phyloP scores from a whole-genome alignment of 1,284 basidiomycete genomes.

The Wolfiporia cocos region DNA sequence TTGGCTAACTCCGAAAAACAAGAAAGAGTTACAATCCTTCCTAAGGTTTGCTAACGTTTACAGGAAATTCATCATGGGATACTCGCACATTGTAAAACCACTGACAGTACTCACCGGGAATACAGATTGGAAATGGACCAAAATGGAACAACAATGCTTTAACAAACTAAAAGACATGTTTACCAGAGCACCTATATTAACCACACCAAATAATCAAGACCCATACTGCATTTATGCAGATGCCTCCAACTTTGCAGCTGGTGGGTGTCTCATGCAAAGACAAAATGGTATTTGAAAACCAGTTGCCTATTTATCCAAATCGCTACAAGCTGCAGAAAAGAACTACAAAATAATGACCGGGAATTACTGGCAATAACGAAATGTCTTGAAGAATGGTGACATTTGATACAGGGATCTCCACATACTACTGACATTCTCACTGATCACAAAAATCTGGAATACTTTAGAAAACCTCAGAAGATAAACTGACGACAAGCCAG shows the following conservation, averaged over 20 bases:
- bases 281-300: conserved; percentile 19
- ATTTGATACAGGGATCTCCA: conserved; percentile 4
- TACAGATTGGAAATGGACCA: conserved; percentile 11
- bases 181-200: neutral
- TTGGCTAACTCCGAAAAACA: conserved; percentile 27
- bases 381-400: conserved; percentile 25
- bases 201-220: no score
- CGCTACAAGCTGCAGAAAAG: conserved; percentile 21
- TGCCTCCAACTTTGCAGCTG: neutral
- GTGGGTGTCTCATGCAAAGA: neutral
- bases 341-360: conserved; percentile 43
- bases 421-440: neutral
- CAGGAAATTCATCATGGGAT: conserved; percentile 31
- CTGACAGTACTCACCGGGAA: conserved; percentile 21
- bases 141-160: neutral
- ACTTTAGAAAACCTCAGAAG: no score
- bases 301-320: conserved; percentile 24
- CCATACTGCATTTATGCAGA: neutral
- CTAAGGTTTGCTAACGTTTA: conserved; percentile 38
- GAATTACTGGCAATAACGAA: conserved; percentile 37
- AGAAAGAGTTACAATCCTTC: conserved; percentile 27
- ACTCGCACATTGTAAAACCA: conserved; percentile 22
- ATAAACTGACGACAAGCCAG: no score
- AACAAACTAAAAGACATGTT: neutral
- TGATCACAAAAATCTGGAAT: neutral